Evolutionary conservation across 2,329 filamentous ascomycete species (phyloP).

Genomic region (Paecilomyces sp.): DNA sequence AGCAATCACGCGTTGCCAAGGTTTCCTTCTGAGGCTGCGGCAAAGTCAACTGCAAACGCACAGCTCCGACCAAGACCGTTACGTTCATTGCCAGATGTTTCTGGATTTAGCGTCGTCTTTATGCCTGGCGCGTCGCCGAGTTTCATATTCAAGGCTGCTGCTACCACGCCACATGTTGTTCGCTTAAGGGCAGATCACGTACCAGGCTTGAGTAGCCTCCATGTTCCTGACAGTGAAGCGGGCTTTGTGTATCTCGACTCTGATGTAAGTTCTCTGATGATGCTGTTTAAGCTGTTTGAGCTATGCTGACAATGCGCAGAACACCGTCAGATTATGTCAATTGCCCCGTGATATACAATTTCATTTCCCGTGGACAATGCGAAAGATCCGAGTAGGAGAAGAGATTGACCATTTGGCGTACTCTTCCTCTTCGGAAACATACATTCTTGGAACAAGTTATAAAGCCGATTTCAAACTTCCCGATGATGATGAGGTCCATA

Average conservation of each 20-base stretch:
- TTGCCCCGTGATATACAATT: conserved; percentile 62
- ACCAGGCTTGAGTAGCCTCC: conserved; percentile 65
- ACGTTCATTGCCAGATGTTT: conserved; percentile 45
- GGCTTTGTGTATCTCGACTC: conserved; percentile 79
- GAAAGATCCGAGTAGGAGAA: conserved; percentile 61
- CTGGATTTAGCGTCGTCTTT: conserved; percentile 74
- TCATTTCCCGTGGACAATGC: conserved; percentile 69
- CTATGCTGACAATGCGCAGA: conserved; percentile 32
- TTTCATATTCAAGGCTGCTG: conserved; percentile 75
- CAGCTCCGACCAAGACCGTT: conserved; percentile 35
- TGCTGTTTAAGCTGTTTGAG: background rate
- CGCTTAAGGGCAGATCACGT: conserved; percentile 62
- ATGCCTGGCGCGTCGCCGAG: conserved; percentile 71
- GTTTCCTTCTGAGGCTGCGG: conserved; percentile 45
- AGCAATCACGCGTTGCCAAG: conserved; percentile 61
- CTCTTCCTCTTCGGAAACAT: conserved; percentile 66
- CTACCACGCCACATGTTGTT: conserved; percentile 69
- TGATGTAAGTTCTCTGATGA: conserved; percentile 26
- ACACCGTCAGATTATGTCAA: conserved; percentile 66
- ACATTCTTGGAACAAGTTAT: conserved; percentile 66
- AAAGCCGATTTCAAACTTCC: conserved; percentile 71
- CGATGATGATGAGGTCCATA: conserved; percentile 76
- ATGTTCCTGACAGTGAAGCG: conserved; percentile 67
- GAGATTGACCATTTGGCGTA: conserved; percentile 70
- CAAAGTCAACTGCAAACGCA: conserved; percentile 20